Percentiles rank a stretch among this genome's conserved stretches.
phyloP scores from a whole-genome alignment of 176 grass and related monocot genomes.

The Triticum timopheevii region DNA sequence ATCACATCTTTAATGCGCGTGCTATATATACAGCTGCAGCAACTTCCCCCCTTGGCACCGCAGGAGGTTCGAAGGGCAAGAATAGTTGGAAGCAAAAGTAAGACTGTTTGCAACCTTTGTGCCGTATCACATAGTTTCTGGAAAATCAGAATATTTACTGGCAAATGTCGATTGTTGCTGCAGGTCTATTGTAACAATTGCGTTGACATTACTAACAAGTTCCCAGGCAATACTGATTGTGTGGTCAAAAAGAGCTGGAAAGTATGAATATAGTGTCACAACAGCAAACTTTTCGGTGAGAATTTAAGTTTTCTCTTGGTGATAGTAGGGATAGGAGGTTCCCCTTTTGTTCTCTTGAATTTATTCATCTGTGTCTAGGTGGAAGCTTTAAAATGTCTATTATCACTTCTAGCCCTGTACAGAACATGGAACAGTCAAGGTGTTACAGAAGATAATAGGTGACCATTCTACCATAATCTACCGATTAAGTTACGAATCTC shows the following conservation, averaged over 20 bases:
- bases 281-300: conserved; percentile 96
- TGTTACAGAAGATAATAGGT: conserved; percentile 87
- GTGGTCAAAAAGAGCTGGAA: conserved; percentile 85
- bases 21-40: conserved; percentile 30
- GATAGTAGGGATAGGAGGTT: not conserved
- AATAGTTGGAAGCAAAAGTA: conserved; percentile 91
- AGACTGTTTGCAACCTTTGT: conserved; percentile 16
- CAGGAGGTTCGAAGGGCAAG: conserved; percentile 49
- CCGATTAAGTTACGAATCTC: not conserved
- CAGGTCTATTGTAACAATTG: conserved; percentile 76
- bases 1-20: not conserved
- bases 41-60: conserved; percentile 16
- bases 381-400: conserved; percentile 74
- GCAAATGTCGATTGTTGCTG: conserved; percentile 12
- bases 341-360: not conserved
- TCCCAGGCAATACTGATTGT: conserved; percentile 96
- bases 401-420: conserved; percentile 66
- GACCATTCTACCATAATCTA: not conserved
- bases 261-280: conserved; percentile 95
- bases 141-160: conserved; percentile 15
- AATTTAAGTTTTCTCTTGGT: not conserved
- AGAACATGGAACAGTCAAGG: conserved; percentile 83
- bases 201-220: conserved; percentile 90
- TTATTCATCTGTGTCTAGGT: conserved; percentile 57
- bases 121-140: conserved; percentile 9